Evolutionary conservation across 176 grass and related monocot genomes (phyloP).

Genomic region (Puccinellia tenuiflora): DNA sequence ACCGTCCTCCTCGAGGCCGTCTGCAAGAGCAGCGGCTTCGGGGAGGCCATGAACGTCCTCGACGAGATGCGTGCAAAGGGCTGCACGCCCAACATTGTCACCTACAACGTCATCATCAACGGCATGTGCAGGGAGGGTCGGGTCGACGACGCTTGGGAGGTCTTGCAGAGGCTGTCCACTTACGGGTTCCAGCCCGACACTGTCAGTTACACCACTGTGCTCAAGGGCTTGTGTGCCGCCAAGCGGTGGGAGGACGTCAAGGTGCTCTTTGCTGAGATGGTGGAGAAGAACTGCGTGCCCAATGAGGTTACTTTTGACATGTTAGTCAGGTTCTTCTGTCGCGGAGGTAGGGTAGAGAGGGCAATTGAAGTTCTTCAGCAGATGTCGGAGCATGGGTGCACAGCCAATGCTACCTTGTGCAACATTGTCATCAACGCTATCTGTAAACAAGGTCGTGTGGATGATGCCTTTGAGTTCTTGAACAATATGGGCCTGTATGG

Average conservation of each 20-base stretch:
- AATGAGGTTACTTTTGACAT: constrained; percentile 55
- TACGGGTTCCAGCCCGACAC: constrained; percentile 54
- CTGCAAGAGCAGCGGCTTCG: constrained; percentile 45
- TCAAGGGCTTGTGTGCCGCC: constrained; percentile 44
- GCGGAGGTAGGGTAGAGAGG: constrained; percentile 53
- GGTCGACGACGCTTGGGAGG: constrained; percentile 36
- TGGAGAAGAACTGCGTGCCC: constrained; percentile 36
- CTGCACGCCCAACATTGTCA: constrained; percentile 56
- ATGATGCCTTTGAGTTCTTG: constrained; percentile 39
- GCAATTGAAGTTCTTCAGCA: constrained; percentile 52
- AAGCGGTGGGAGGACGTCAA: constrained; percentile 50
- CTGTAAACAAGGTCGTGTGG: constrained; percentile 44
- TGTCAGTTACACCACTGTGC: constrained; percentile 58
- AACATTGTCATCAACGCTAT: constrained; percentile 50
- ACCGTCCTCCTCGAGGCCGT: constrained; percentile 58
- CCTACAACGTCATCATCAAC: constrained; percentile 68
- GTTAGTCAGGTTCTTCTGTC: constrained; percentile 61
- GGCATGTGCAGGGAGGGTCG: constrained; percentile 59
- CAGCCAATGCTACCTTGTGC: constrained; percentile 46
- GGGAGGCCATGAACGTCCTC: constrained; percentile 43
- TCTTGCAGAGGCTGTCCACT: constrained; percentile 38
- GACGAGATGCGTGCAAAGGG: constrained; percentile 64
- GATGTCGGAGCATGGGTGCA: constrained; percentile 45
- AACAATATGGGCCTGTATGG: constrained; percentile 31
- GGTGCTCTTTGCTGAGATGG: constrained; percentile 54